Conservation (phyloP, 148 eudicot genomes). For the Amaranthus cruentus region DNA sequence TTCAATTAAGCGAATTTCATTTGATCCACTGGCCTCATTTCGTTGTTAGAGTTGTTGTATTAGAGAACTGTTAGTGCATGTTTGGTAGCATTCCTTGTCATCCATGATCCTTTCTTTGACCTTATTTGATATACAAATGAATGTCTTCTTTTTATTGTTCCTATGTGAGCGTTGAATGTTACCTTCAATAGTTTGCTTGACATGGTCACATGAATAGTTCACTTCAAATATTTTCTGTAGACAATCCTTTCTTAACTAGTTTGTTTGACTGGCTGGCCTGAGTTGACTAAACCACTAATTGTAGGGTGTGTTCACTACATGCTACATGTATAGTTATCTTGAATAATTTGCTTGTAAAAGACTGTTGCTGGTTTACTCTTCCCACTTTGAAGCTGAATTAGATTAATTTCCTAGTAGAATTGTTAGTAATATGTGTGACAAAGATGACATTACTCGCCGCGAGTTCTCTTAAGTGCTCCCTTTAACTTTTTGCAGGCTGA, state of each 20-base stretch:
- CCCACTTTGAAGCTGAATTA: not conserved
- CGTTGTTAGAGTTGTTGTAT: not conserved
- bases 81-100: not conserved
- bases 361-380: not conserved
- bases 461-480: not conserved
- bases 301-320: too few species aligned
- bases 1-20: not conserved
- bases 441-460: not conserved
- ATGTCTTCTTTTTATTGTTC: not conserved
- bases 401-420: not conserved
- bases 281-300: too few species aligned
- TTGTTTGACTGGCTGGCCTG: too few species aligned
- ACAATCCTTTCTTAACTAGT: too few species aligned
- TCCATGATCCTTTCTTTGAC: not conserved
- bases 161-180: not conserved
- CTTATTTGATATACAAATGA: not conserved
- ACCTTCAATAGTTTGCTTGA: not conserved
- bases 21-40: not conserved
- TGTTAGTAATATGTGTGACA: not conserved
- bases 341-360: not conserved
- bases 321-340: not conserved
- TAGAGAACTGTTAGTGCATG: not conserved
- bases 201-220: too few species aligned
- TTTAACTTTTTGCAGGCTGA: slow-evolving; percentile 59
- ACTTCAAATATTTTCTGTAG: too few species aligned